Base-by-base conservation (phyloP, 2,329 filamentous ascomycete species). In the Corinectria fuckeliana region DNA sequence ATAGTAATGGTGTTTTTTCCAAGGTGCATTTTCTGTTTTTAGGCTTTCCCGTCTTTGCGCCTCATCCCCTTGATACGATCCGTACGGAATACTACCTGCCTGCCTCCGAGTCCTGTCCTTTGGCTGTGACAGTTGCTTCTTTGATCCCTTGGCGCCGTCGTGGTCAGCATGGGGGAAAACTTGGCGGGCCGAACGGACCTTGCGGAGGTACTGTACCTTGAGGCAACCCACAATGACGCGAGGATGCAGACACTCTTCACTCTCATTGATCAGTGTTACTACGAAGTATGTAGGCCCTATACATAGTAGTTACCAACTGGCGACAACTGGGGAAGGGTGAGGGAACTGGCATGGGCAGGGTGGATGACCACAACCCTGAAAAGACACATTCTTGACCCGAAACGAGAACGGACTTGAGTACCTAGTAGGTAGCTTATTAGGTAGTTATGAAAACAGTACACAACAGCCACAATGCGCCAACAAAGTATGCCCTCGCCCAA, bases 141-240 rank as follows among this genome's bases (percentile, higher is more conserved):
- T n/a, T n/a, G n/a, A n/a, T n/a, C n/a, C n/a, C n/a, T n/a, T n/a
- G n/a, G n/a, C n/a, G n/a, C n/a, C n/a, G n/a, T n/a, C n/a, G n/a
- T n/a, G n/a, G n/a, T n/a, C n/a, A n/a, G n/a, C n/a, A n/a, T n/a
- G n/a, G n/a, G n/a, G n/a, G n/a, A n/a, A n/a, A n/a, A n/a, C n/a
- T n/a, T n/a, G n/a, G n/a, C n/a, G n/a, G n/a, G n/a, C n/a, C n/a
- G n/a, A n/a, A n/a, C n/a, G n/a, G n/a, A n/a, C n/a, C n/a, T n/a
- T n/a, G n/a, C n/a, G n/a, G n/a, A n/a, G n/a, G n/a, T n/a, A n/a
- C n/a, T n/a, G n/a, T n/a, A n/a, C n/a, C n/a, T n/a, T n/a, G n/a
- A n/a, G n/a, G n/a, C n/a, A 45, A 53, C 42, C 50, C 56, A 53
- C 49, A 53, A 53, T 53, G 56, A 49, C 50, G 54, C 54, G 39